phyloP scores from a whole-genome alignment of 108 stramenopile genomes.

The Nitzschia inconspicua region DNA sequence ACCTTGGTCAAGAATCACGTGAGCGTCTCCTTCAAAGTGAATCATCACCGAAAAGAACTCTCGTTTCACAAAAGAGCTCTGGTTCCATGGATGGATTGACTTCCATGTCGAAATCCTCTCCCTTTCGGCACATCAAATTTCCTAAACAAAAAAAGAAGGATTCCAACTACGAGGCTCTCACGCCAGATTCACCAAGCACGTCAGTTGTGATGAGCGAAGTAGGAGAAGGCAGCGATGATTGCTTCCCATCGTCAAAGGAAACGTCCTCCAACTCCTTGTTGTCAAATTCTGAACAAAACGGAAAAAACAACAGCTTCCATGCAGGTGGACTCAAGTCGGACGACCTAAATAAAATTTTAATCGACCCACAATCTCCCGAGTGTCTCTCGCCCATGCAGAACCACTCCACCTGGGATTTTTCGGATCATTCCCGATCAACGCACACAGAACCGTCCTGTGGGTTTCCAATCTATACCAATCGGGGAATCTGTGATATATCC shows the following conservation, averaged over 20 bases:
- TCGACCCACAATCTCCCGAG: neutral
- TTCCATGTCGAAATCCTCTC: neutral
- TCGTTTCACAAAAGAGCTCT: neutral
- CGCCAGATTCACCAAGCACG: neutral
- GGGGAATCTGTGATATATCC: no score
- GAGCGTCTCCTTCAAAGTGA: neutral
- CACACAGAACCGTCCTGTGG: neutral
- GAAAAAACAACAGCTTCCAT: neutral
- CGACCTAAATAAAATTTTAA: neutral
- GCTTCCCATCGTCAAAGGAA: no score
- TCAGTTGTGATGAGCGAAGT: neutral
- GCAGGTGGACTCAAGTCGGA: no score
- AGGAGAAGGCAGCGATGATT: no score
- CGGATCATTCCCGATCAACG: neutral
- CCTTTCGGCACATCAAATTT: neutral
- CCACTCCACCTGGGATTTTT: neutral
- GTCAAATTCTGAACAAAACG: neutral
- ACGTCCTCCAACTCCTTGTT: neutral
- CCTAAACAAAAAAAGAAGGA: neutral
- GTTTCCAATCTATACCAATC: neutral
- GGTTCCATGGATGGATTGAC: neutral
- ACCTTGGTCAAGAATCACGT: neutral
- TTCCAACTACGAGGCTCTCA: neutral
- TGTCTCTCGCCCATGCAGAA: neutral
- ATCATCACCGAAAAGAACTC: neutral